Base-by-base conservation (phyloP, 108 stramenopile species). In the Cyclotella cryptica region DNA sequence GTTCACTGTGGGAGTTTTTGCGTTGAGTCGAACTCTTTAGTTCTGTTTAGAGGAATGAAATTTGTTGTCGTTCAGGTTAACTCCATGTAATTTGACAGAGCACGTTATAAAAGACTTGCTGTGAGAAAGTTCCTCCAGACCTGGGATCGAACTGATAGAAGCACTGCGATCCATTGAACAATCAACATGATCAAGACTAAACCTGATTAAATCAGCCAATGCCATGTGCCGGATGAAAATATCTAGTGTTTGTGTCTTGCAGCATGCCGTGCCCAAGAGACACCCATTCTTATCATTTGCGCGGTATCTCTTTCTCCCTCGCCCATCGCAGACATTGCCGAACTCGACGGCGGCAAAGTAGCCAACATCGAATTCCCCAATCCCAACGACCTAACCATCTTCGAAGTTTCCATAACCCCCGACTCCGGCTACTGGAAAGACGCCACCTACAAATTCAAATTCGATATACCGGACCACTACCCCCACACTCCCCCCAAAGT, bases 401-500 rank as follows among this genome's bases (percentile, higher is more conserved):
- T 98, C 71, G 62, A 90, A 61, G 97, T 99, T 18, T 75, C 89
- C 73, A 88, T 99, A 40, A 87, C 84, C 24, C 98, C 98, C 18
- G 95, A 97, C 62, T 85, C 92, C 12, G 98, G 99, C 47, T 98
- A 88, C 79, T 99, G 98, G 98, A 90, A 87, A 70, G 89, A 93
- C 12, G 98, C 96, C 49, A 97, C 90, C 12, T 99, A 98, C 89
- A 78, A 86, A 55, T 99, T 99, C 83, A 84, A 87, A 58, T 98
- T 99, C 81, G 85, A 84, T 10, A 96, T 99, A 75, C 98, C 97
- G 30, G 88, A 97, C 44, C 89, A 92, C 72, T 99, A 99, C 86
- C 99, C 99, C 26, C 99, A 99, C 90, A 93, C 97, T 67, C 98
- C 98, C 63, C 99, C 99, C 51, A 98, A 98, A 73, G 98, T 99